Evolutionary conservation across 768 basidiomycete species (phyloP), one percentile per base, ranked within the genome.

Genomic region (Nevesoporus exiguus): DNA sequence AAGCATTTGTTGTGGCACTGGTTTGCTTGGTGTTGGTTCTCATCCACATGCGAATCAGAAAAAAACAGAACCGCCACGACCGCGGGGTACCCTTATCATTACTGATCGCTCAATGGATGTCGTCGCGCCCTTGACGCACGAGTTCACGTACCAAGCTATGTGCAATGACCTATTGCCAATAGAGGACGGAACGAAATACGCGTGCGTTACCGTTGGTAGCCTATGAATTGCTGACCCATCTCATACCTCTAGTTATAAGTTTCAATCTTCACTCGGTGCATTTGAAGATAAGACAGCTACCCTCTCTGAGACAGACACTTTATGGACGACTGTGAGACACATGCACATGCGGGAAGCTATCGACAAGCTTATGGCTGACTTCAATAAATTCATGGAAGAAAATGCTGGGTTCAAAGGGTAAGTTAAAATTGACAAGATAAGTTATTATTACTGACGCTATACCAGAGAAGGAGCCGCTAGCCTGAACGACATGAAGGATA

Each of bases 101-200:
- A 95, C 94, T 5, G 97, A 99, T 71, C 85, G 97, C n/a, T 82
- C 94, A 4, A 93, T 99, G 88, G 97, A 99, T 71, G 85, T 86
- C 62, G 66, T 89, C 24, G 88, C 93, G 3, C 97, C 97, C 2
- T 82, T 98, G 56, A 68, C 97, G 33, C 97, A 99, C 68, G 97
- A 98, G 66, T 99, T 99, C 67, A 98, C 96, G 21, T 99, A 98
- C 70, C 97, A 98, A 71, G 96, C 97, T 0, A 99, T 99, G 97
- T 89, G 88, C 46, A 93, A 94, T 62, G 97, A 99, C 70, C 72
- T 99, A 19, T 78, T 99, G 6, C 87, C 86, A 17, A 90, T 99
- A 48, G 82, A 93, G 52, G 84, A 92, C 56, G 96, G 95, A 24
- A 79, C 77, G 9, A 86, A 81, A 71, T 98, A 98, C 71, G 84